phyloP scores from a whole-genome alignment of 2,329 filamentous ascomycete genomes.

The Dothidotthia symphoricarpi region DNA sequence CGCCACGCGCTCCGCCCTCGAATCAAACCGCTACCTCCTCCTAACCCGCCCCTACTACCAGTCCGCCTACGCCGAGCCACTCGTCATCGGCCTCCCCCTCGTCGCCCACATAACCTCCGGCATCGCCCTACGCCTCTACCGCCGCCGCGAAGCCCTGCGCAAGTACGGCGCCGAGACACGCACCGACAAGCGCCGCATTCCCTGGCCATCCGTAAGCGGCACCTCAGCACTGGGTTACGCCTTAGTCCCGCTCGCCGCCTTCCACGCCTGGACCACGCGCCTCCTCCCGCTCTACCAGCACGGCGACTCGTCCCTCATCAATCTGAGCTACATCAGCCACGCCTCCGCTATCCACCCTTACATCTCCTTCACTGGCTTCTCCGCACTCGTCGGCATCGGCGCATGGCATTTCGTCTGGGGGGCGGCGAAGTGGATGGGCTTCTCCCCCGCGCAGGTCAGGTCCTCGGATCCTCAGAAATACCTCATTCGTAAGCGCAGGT shows the following conservation, averaged over 20 bases:
- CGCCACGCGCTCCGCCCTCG: conserved; percentile 53
- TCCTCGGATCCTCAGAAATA: conserved; percentile 51
- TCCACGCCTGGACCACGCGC: conserved; percentile 75
- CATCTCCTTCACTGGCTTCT: conserved; percentile 68
- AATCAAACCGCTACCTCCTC: conserved; percentile 80
- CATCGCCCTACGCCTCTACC: conserved; percentile 70
- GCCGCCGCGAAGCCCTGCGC: conserved; percentile 66
- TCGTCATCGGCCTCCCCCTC: conserved; percentile 74
- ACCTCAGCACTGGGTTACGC: conserved; percentile 72
- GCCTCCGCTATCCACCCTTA: conserved; percentile 72
- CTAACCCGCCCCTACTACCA: conserved; percentile 93
- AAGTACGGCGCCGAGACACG: conserved; percentile 71
- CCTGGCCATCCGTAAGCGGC: conserved; percentile 71
- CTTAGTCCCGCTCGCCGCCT: conserved; percentile 62
- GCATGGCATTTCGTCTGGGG: conserved; percentile 83
- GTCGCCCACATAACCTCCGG: conserved; percentile 75
- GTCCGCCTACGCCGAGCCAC: conserved; percentile 69
- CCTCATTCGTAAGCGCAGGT: conserved; percentile 60
- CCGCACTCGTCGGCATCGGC: conserved; percentile 63
- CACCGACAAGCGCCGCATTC: conserved; percentile 48
- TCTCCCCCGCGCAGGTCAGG: conserved; percentile 57
- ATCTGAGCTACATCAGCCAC: conserved; percentile 79
- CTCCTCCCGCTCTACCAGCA: conserved; percentile 72
- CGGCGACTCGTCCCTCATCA: conserved; percentile 82
- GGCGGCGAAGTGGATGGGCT: conserved; percentile 75